These are phyloP conservation scores for Phlyctochytrium arcticum DNA, from an alignment of 192 early-diverging fungal species.

Conservation along the genomic window DNA sequence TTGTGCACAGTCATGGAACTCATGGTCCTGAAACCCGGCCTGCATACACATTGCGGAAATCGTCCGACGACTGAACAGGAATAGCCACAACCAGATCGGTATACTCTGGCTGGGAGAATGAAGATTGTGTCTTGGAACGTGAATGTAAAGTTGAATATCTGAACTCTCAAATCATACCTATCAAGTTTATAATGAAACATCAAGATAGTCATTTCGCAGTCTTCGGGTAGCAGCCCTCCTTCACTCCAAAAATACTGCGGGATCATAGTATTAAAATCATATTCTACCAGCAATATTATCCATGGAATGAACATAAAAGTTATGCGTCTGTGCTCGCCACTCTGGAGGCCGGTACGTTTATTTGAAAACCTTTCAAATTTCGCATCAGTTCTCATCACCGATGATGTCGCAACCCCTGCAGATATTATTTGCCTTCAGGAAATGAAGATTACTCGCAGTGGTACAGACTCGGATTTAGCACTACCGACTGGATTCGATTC, in stretches of 20 bases:
- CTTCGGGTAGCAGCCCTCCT: conserved; percentile 8
- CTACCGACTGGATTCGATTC: conserved; percentile 66
- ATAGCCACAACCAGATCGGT: no score
- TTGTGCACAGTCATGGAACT: no score
- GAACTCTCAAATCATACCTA: no score
- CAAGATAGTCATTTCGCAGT: conserved; percentile 13
- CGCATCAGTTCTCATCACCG: not conserved
- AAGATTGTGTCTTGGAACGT: conserved; percentile 43
- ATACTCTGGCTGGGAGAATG: no score
- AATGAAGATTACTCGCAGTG: conserved; percentile 59
- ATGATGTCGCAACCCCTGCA: conserved; percentile 8
- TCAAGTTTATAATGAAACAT: no score
- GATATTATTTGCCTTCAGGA: conserved; percentile 78
- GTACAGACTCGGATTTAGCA: conserved; percentile 53
- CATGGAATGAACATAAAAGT: conserved; percentile 20
- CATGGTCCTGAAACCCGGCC: no score
- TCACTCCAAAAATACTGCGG: not conserved
- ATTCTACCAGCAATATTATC: conserved; percentile 15
- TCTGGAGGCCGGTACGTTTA: conserved; percentile 14
- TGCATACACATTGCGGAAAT: no score
- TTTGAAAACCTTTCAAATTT: not conserved
- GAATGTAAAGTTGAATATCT: no score
- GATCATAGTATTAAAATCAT: not conserved
- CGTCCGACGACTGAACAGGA: no score
- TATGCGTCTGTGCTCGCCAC: conserved; percentile 14